Percentiles rank a stretch among this genome's conserved stretches.
phyloP scores from a whole-genome alignment of 768 basidiomycete species.

The Suillus tomentosus region DNA sequence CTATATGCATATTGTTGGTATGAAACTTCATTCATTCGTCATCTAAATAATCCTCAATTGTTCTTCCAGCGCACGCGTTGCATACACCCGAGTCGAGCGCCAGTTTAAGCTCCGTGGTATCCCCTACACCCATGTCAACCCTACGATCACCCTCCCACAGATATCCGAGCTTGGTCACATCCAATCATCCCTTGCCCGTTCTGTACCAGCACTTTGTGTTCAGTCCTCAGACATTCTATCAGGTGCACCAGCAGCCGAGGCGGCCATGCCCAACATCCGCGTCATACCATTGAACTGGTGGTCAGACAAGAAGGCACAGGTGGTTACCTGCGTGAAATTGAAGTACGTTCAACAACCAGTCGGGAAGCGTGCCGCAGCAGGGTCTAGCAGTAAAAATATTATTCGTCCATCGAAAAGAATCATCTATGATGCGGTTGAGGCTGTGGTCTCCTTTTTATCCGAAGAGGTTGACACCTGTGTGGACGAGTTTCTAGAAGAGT shows the following conservation, averaged over 20 bases:
- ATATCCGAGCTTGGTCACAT: slow-evolving; percentile 53
- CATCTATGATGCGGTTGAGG: slow-evolving; percentile 86
- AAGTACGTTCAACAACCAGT: slow-evolving; percentile 88
- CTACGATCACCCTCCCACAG: slow-evolving; percentile 43
- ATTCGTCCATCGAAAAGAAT: slow-evolving; percentile 87
- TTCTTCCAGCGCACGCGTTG: slow-evolving; percentile 72
- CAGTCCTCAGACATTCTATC: slow-evolving; percentile 79
- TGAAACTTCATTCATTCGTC: slow-evolving; percentile 21
- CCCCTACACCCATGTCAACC: slow-evolving; percentile 74
- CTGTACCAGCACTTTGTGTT: slow-evolving; percentile 83
- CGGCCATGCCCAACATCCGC: slow-evolving; percentile 90
- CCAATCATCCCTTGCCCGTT: slow-evolving; percentile 73
- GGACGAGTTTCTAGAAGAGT: slow-evolving; percentile 88
- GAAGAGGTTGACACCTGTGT: slow-evolving; percentile 88
- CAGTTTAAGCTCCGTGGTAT: slow-evolving; percentile 85
- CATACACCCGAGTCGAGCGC: slow-evolving; percentile 85
- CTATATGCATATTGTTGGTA: slow-evolving; percentile 90
- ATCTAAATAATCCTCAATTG: not conserved
- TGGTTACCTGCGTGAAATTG: slow-evolving; percentile 88
- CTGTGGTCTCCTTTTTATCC: slow-evolving; percentile 86
- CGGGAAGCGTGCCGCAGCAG: slow-evolving; percentile 62
- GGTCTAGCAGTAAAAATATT: slow-evolving; percentile 50
- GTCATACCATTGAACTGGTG: slow-evolving; percentile 92
- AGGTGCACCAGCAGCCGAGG: slow-evolving; percentile 84
- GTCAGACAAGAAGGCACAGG: slow-evolving; percentile 77